Evolutionary conservation across 371 early-diverging fungal species (phyloP).

Genomic region (Mucor indicus): DNA sequence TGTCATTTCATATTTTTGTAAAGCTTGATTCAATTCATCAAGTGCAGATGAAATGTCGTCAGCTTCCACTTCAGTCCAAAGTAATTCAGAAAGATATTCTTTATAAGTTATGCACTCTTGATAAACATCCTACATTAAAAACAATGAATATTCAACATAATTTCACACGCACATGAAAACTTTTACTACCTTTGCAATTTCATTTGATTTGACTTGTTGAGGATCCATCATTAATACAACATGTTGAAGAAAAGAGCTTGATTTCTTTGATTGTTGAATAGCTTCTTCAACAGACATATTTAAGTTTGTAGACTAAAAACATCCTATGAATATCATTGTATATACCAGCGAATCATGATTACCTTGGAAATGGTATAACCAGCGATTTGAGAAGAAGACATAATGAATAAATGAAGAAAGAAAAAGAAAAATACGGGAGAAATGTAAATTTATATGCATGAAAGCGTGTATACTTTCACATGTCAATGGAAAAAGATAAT

Average conservation of each 20-base stretch:
- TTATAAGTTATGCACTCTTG: conserved; percentile 33
- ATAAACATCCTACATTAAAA: conserved; percentile 31
- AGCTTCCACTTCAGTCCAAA: conserved; percentile 38
- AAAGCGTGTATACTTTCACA: conserved; percentile 4
- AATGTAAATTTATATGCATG: not conserved
- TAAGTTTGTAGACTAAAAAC: conserved; percentile 21
- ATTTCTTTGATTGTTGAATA: conserved; percentile 19
- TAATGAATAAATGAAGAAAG: not conserved
- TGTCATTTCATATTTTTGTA: conserved; percentile 32
- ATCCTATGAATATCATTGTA: not conserved
- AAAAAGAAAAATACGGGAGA: not conserved
- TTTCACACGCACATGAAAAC: too few species aligned
- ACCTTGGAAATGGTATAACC: conserved; percentile 24
- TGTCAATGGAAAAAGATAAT: not conserved
- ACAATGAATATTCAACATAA: not conserved
- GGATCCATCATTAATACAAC: conserved; percentile 35
- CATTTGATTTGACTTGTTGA: conserved; percentile 30
- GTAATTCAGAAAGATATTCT: conserved; percentile 39
- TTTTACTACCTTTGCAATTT: conserved; percentile 31
- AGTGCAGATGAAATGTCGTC: conserved; percentile 28
- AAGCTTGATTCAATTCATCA: conserved; percentile 26
- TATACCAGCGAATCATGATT: not conserved
- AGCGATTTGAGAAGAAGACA: conserved; percentile 19
- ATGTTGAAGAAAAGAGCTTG: conserved; percentile 28
- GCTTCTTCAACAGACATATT: conserved; percentile 33